A percentile compares a stretch with the other conserved stretches of the same genome.
These are phyloP conservation scores for Thalassiosira mediterranea DNA, from an alignment of 352 stramenopile species.

Conservation along the genomic window DNA sequence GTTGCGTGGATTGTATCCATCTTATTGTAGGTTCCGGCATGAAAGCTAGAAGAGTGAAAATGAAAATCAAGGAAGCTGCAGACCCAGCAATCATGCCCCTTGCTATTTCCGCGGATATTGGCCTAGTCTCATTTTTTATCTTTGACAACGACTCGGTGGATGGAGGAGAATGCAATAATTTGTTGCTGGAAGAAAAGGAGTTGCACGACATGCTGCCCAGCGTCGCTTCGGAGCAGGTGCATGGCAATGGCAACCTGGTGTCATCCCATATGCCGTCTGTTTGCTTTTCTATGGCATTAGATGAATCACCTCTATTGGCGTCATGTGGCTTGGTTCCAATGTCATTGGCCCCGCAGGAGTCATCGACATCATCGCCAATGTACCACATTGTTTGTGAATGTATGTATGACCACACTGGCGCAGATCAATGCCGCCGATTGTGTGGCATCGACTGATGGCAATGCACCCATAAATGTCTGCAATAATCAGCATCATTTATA, in stretches of 20 bases:
- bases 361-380: slow-evolving; percentile 31
- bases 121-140: slow-evolving; percentile 5
- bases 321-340: neutral
- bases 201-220: slow-evolving; percentile 15
- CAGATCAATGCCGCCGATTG: too few relatives aligned
- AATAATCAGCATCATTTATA: too few relatives aligned
- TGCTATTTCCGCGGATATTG: slow-evolving; percentile 13
- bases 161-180: slow-evolving; percentile 4
- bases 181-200: too few relatives aligned
- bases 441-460: too few relatives aligned
- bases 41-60: slow-evolving; percentile 19
- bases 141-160: slow-evolving; percentile 4
- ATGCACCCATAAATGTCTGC: too few relatives aligned
- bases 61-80: slow-evolving; percentile 14
- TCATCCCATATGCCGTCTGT: slow-evolving; percentile 8
- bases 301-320: too few relatives aligned
- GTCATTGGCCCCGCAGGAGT: slow-evolving; percentile 4
- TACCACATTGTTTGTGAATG: slow-evolving; percentile 38
- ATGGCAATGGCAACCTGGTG: slow-evolving; percentile 23
- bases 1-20: slow-evolving; percentile 20
- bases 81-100: slow-evolving; percentile 16
- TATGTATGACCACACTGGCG: too few relatives aligned
- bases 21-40: slow-evolving; percentile 18
- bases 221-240: slow-evolving; percentile 24
- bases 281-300: slow-evolving; percentile 11